Evolutionary conservation across 192 early-diverging fungal genomes (phyloP), one percentile per base, ranked within the genome.

Genomic region (Allomyces javanicus): DNA sequence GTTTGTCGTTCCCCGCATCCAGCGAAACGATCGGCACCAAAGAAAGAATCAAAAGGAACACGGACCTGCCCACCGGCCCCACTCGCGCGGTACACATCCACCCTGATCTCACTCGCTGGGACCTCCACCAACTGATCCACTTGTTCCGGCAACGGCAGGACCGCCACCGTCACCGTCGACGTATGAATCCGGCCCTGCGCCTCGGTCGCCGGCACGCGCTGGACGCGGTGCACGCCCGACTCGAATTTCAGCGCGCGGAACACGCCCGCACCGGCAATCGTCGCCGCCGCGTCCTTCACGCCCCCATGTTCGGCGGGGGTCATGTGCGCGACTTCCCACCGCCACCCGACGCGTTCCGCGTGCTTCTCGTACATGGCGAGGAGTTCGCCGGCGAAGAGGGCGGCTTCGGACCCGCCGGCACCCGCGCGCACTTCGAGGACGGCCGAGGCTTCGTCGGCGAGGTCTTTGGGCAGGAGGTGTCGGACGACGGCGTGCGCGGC

Each of bases 211-310:
- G 89, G 89, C 14, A 91, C 85, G 9, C 87, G 77, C 71, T 91
- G 89, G 5, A 89, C 89, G n/a, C 89, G 73, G 61, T 91, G 89
- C 21, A 88, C 86, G 14, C 89, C 89, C 1, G 87, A 85, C 76
- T 91, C 89, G 69, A 84, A 89, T 77, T 84, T 87, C 63, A 91
- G 72, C 33, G 76, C 70, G 40, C 87, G 84, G 72, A 91, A 89
- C 62, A 88, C 89, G 62, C 78, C 79, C 43, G 74, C 72, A 26
- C 89, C 89, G 1, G 83, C 73, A 26, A 91, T 79, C 63, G 81
- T 79, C 25, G 82, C 78, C 3, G 83, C 78, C 2, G 77, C 81
- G 65, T 86, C 89, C 75, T 86, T 73, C 33, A 81, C 65, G 26
- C 27, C 64, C 23, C 74, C 74, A 1, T 75, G 74, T 4, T 66